phyloP scores from a whole-genome alignment of 1,139 yeast genomes.

The Saccharomyces pastorianus region DNA sequence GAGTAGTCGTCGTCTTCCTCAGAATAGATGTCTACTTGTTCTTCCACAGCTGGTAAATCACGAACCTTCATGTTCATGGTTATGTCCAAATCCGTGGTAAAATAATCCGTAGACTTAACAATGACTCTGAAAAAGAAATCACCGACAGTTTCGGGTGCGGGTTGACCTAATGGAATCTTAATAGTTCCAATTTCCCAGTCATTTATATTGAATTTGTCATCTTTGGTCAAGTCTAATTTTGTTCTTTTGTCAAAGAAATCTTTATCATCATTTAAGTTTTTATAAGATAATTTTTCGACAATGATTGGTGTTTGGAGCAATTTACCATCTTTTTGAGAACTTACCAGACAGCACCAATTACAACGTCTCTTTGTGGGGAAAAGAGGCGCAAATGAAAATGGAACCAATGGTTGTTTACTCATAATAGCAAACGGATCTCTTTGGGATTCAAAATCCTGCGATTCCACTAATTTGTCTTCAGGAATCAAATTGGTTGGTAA shows the following conservation, averaged over 20 bases:
- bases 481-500: slow-evolving; percentile 26
- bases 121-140: slow-evolving; percentile 55
- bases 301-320: slow-evolving; percentile 60
- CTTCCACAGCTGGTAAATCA: slow-evolving; percentile 37
- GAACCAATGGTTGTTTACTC: slow-evolving; percentile 56
- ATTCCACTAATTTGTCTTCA: slow-evolving; percentile 39
- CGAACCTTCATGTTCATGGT: slow-evolving; percentile 56
- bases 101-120: slow-evolving; percentile 58
- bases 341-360: slow-evolving; percentile 61
- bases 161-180: slow-evolving; percentile 61
- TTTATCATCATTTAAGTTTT: slow-evolving; percentile 27
- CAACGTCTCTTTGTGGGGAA: slow-evolving; percentile 54
- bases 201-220: slow-evolving; percentile 33
- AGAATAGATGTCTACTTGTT: slow-evolving; percentile 5
- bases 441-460: slow-evolving; percentile 55
- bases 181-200: slow-evolving; percentile 58
- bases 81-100: slow-evolving; percentile 63
- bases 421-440: slow-evolving; percentile 66
- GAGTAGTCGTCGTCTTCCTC: slow-evolving; percentile 22
- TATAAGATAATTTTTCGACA: slow-evolving; percentile 36
- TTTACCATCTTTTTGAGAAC: slow-evolving; percentile 69
- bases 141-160: slow-evolving; percentile 65
- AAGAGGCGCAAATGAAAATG: slow-evolving; percentile 59
- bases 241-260: slow-evolving; percentile 16
- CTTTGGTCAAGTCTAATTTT: slow-evolving; percentile 8